Conservation (phyloP, 805 yeast genomes). For the Yamadazyma paraphyllophila region DNA sequence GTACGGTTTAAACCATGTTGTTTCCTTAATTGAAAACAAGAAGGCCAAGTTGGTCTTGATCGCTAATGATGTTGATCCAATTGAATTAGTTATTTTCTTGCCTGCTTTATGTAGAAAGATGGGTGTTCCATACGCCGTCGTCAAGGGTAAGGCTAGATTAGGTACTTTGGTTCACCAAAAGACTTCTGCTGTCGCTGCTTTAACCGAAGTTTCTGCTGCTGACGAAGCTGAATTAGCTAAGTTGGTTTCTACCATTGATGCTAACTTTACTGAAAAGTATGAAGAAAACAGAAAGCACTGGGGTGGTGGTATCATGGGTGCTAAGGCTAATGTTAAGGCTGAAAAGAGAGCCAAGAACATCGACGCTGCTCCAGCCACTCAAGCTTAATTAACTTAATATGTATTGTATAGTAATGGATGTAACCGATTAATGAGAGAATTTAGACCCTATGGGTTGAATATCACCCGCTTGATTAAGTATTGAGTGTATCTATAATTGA, state of each 20-base stretch:
- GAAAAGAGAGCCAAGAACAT: constrained; percentile 71
- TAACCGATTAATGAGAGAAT: no score
- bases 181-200: constrained; percentile 95
- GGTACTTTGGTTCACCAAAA: constrained; percentile 97
- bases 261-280: constrained; percentile 91
- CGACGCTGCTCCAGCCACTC: constrained; percentile 24
- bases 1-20: constrained; percentile 99
- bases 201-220: constrained; percentile 91
- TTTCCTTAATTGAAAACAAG: constrained; percentile 95
- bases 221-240: constrained; percentile 94
- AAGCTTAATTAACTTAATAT: constrained; percentile 2
- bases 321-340: constrained; percentile 83
- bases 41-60: constrained; percentile 96
- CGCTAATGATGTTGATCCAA: constrained; percentile 99
- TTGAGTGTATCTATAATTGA: background rate
- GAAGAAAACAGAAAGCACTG: constrained; percentile 97
- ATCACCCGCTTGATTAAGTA: no score
- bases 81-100: constrained; percentile 93
- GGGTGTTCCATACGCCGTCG: constrained; percentile 99
- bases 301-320: constrained; percentile 99
- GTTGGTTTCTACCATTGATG: constrained; percentile 87
- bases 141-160: constrained; percentile 69
- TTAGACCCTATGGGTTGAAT: no score
- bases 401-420: constrained; percentile 9
- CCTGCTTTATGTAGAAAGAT: constrained; percentile 99